Percentiles rank a stretch among this genome's conserved stretches.
Conservation (phyloP, 2,329 filamentous ascomycete species). For the Dactylellina haptotyla region DNA sequence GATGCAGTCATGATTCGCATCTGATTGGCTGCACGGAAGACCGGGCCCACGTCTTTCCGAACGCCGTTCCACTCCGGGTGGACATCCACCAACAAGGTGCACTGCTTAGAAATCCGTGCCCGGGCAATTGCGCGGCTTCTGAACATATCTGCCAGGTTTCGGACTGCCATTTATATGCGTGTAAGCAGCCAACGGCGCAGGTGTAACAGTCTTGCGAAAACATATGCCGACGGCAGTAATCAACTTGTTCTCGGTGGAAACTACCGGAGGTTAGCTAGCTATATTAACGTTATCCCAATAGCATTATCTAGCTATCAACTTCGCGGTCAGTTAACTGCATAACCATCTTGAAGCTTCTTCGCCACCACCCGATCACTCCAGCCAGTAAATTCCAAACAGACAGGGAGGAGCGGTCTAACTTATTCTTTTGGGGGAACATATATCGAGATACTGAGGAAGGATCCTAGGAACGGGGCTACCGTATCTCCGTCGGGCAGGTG, state of each 20-base stretch:
- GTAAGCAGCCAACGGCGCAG: slow-evolving; percentile 12
- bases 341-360: background rate
- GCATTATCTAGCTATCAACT: background rate
- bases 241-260: background rate
- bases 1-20: background rate
- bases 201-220: background rate
- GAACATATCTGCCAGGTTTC: background rate
- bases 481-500: background rate
- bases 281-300: background rate
- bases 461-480: background rate
- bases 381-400: too few species aligned
- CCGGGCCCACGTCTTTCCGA: slow-evolving; percentile 21
- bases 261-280: slow-evolving; percentile 10
- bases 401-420: too few species aligned
- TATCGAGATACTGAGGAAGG: background rate
- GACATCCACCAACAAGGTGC: slow-evolving; percentile 6
- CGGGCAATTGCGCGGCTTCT: slow-evolving; percentile 36
- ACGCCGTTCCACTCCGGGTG: slow-evolving; percentile 25
- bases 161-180: background rate
- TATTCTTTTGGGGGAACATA: too few species aligned
- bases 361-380: too few species aligned
- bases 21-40: slow-evolving; percentile 16
- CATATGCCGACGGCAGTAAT: slow-evolving; percentile 28
- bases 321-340: background rate
- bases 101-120: slow-evolving; percentile 39